Percentiles rank a stretch among this genome's conserved stretches.
Conservation (phyloP, 2,329 filamentous ascomycete genomes). For the Simplicillium aogashimaense region DNA sequence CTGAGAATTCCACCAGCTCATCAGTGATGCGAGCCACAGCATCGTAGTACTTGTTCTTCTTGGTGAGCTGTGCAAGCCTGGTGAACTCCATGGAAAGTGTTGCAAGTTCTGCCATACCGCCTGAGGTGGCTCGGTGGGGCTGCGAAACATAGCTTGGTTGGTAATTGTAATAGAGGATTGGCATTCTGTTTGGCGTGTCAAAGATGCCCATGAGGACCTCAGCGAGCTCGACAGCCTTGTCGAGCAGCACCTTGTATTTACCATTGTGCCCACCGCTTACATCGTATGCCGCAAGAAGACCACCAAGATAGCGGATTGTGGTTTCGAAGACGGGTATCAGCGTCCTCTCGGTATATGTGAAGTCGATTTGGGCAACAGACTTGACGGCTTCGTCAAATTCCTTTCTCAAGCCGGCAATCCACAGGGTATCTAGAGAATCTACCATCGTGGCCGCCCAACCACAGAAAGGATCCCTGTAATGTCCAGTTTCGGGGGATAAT, state of each 20-base stretch:
- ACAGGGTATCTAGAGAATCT: conserved; percentile 72
- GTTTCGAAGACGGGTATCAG: conserved; percentile 85
- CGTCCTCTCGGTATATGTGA: conserved; percentile 56
- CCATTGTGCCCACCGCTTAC: conserved; percentile 54
- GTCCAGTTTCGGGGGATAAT: conserved; percentile 60
- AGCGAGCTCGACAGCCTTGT: conserved; percentile 70
- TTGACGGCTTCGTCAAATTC: conserved; percentile 73
- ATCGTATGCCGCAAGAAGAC: conserved; percentile 78
- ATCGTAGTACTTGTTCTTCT: conserved; percentile 77
- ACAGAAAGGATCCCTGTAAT: conserved; percentile 71
- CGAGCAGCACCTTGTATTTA: conserved; percentile 56
- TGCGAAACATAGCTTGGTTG: conserved; percentile 53
- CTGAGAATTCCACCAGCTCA: conserved; percentile 66
- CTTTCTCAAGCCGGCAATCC: conserved; percentile 71
- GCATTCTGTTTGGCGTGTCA: conserved; percentile 92
- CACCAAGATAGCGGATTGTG: conserved; percentile 83
- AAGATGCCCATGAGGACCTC: conserved; percentile 76
- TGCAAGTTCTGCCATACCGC: conserved; percentile 62
- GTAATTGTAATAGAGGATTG: conserved; percentile 72
- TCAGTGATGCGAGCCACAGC: conserved; percentile 79
- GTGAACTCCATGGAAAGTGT: conserved; percentile 85
- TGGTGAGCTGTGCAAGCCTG: conserved; percentile 75
- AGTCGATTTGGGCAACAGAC: conserved; percentile 66
- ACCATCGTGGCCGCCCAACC: conserved; percentile 86
- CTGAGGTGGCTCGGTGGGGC: conserved; percentile 50